Evolutionary conservation across 2,329 filamentous ascomycete species (phyloP).

Genomic region (Xylaria sp.): DNA sequence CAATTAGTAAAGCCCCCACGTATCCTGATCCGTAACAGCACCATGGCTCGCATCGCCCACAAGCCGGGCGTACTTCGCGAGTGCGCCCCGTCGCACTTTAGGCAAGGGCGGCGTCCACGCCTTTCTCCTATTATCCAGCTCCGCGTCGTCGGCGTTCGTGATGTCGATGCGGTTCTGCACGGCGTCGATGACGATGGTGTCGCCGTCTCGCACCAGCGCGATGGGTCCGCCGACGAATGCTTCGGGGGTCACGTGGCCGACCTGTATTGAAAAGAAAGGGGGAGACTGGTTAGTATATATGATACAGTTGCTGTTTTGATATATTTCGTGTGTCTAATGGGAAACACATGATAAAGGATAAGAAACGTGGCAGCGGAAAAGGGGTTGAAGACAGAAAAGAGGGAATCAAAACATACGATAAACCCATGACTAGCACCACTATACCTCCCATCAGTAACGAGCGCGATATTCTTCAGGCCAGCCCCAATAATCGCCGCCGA

Average conservation of each 20-base stretch:
- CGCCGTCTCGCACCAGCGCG: conserved; percentile 81
- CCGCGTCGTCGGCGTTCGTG: conserved; percentile 72
- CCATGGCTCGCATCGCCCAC: conserved; percentile 94
- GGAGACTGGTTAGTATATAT: not conserved
- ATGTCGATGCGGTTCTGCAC: conserved; percentile 78
- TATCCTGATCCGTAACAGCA: conserved; percentile 79
- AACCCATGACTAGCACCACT: conserved; percentile 79
- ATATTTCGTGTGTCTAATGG: not conserved
- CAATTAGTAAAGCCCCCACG: conserved; percentile 49
- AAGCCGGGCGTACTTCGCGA: conserved; percentile 90
- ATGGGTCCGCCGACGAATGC: conserved; percentile 90
- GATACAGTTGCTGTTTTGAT: not conserved
- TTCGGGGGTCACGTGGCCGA: conserved; percentile 92
- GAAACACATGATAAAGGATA: not conserved
- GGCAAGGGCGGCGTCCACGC: conserved; percentile 78
- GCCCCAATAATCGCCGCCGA: conserved; percentile 94
- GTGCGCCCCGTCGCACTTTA: conserved; percentile 80
- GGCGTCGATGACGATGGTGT: conserved; percentile 87
- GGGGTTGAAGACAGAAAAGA: too few species aligned
- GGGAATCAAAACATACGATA: conserved; percentile 40
- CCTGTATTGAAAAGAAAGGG: conserved; percentile 21
- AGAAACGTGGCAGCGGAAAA: not conserved
- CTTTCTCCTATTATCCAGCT: conserved; percentile 71
- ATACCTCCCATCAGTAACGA: conserved; percentile 93
- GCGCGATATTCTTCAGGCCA: conserved; percentile 83